phyloP scores from a whole-genome alignment of 768 basidiomycete species.

The Piloderma croceum region DNA sequence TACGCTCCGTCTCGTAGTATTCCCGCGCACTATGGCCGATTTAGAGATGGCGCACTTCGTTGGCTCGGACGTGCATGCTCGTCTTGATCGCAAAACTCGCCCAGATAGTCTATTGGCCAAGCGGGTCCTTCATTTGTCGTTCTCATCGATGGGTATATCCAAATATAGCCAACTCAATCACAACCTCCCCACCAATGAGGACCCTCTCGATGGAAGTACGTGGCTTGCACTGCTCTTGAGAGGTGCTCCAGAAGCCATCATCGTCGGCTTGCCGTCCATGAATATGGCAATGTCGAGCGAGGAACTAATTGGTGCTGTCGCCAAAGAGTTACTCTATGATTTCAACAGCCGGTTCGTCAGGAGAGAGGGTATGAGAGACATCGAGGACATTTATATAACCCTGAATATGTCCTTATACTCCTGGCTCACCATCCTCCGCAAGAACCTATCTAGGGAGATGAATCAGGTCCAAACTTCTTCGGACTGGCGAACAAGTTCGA shows the following conservation, averaged over 20 bases:
- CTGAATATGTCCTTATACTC: slow-evolving; percentile 78
- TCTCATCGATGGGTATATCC: slow-evolving; percentile 72
- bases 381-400: slow-evolving; percentile 80
- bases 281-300: slow-evolving; percentile 75
- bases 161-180: slow-evolving; percentile 62
- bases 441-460: slow-evolving; percentile 71
- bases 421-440: slow-evolving; percentile 74
- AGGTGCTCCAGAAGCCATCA: slow-evolving; percentile 61
- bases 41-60: slow-evolving; percentile 72
- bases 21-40: slow-evolving; percentile 77
- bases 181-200: slow-evolving; percentile 34
- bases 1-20: slow-evolving; percentile 62
- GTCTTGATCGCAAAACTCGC: slow-evolving; percentile 57
- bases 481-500: slow-evolving; percentile 43
- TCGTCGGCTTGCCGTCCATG: slow-evolving; percentile 80
- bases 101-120: slow-evolving; percentile 43
- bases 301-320: slow-evolving; percentile 40
- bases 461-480: slow-evolving; percentile 60
- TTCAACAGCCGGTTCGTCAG: slow-evolving; percentile 68
- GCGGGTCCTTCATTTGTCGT: slow-evolving; percentile 66
- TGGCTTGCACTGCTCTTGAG: slow-evolving; percentile 62
- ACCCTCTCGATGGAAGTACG: slow-evolving; percentile 36
- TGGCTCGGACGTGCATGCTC: slow-evolving; percentile 62
- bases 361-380: slow-evolving; percentile 44
- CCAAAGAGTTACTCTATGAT: slow-evolving; percentile 51